Base-by-base conservation (phyloP, 345 rosid genomes). In the Aurinia saxatilis region DNA sequence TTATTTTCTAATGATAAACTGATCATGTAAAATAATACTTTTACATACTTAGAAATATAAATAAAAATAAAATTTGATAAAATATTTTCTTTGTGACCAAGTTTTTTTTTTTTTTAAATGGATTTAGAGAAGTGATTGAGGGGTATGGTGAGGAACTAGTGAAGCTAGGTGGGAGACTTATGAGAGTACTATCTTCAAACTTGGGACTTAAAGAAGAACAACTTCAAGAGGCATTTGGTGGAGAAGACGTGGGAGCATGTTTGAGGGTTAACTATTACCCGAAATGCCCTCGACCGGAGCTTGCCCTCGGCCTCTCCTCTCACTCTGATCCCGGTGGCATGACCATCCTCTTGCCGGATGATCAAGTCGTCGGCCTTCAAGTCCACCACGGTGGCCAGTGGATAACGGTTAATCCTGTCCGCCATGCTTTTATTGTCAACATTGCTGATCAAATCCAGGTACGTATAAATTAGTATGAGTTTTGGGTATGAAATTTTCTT, bases 361-460 rank as follows among this genome's bases (percentile, higher is more conserved):
- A 78, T 45, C 65, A 84, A 8, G 93, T 90, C 3, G 10, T 77
- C 3, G 98, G 98, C 5, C 91, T 92, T 48, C 97, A 92, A 50
- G 96, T 92, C 39, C 84, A 83, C 10, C 77, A 63, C 63, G 72
- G 68, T 6, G 82, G 61, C 23, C 19, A 49, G 1, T 90, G 97
- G 98, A 81, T 87, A 60, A 87, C 96, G 4, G 96, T 87, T 5
- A 89, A 87, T 49, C 91, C 98, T 0, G 84, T 70, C 14, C 72
- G 40, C 0, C 83, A 93, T 19, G 91, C 96, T 18, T 87, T 92
- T 37, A 73, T 92, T 23, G 82, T 92, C 74, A 92, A 92, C 58
- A 73, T 92, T 15, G 98, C 97, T 0, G 98, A 92, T 69, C 98
- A 92, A 75, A 67, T 87, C 62, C 97, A 92, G 96, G 96, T 89